Conservation (phyloP, 805 yeast species). For the Nakazawaea populi region DNA sequence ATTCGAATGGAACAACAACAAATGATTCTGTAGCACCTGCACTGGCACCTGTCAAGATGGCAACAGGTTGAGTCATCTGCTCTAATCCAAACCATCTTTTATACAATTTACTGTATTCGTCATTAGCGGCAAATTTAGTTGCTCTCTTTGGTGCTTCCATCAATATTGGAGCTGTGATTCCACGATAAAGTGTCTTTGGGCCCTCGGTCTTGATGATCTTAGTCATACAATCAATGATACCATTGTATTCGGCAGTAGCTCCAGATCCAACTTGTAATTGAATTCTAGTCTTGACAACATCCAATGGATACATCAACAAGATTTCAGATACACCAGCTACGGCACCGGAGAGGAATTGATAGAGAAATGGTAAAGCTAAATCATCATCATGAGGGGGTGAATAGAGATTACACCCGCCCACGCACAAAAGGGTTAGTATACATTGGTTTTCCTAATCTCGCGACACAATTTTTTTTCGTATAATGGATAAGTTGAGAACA, state of each 20-base stretch:
- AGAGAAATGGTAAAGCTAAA: conserved; percentile 74
- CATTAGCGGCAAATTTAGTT: conserved; percentile 96
- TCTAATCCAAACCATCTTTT: conserved; percentile 61
- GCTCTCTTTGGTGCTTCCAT: conserved; percentile 99
- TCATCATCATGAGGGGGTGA: too few species aligned
- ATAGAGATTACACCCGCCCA: too few species aligned
- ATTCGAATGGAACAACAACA: conserved; percentile 96
- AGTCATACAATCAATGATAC: conserved; percentile 76
- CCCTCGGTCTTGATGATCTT: conserved; percentile 90
- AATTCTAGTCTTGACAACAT: conserved; percentile 94
- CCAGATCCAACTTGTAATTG: conserved; percentile 67
- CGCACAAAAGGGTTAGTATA: too few species aligned
- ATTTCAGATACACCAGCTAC: conserved; percentile 97
- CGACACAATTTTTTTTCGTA: too few species aligned
- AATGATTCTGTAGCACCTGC: conserved; percentile 98
- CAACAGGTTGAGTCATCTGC: conserved; percentile 72
- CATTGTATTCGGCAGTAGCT: conserved; percentile 61
- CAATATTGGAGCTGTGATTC: conserved; percentile 91
- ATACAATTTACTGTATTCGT: conserved; percentile 90
- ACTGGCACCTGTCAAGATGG: conserved; percentile 91
- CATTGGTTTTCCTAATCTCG: too few species aligned
- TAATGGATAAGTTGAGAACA: not conserved
- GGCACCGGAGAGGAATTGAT: conserved; percentile 91
- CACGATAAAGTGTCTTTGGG: conserved; percentile 75
- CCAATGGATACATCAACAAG: conserved; percentile 92